Evolutionary conservation across 2,329 filamentous ascomycete species (phyloP).

Genomic region (Aureobasidium sp.): DNA sequence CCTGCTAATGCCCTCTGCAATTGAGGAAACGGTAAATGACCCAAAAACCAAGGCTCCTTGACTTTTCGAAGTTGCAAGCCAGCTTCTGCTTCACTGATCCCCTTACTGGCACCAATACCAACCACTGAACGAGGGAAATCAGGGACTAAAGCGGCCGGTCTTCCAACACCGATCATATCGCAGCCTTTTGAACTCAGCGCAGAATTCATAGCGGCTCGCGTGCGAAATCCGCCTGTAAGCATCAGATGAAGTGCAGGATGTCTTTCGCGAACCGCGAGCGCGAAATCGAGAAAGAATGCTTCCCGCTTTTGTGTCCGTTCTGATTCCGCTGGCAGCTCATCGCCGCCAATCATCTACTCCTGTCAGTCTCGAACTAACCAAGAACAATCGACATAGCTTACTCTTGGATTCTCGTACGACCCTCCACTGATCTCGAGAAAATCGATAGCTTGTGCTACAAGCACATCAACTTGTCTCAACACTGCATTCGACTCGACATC

Average conservation of each 20-base stretch:
- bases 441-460: conserved; percentile 49
- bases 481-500: conserved; percentile 37
- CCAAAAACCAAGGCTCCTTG: conserved; percentile 12
- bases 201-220: conserved; percentile 42
- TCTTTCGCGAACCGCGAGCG: conserved; percentile 25
- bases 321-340: conserved; percentile 32
- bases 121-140: conserved; percentile 34
- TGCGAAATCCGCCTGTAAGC: conserved; percentile 58
- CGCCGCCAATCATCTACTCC: conserved; percentile 30
- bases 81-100: conserved; percentile 23
- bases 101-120: conserved; percentile 21
- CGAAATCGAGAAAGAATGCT: conserved; percentile 63
- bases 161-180: conserved; percentile 44
- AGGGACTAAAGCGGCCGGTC: conserved; percentile 41
- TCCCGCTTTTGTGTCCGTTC: conserved; percentile 42
- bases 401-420: conserved; percentile 20
- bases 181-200: conserved; percentile 42
- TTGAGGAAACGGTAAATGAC: conserved; percentile 6
- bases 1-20: neutral
- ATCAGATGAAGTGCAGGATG: conserved; percentile 24
- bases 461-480: conserved; percentile 50
- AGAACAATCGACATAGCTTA: neutral
- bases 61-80: conserved; percentile 3
- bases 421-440: conserved; percentile 64
- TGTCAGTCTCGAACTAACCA: conserved; percentile 13